Evolutionary conservation across 2,329 filamentous ascomycete genomes (phyloP).

Genomic region (Aspergillus novoparasiticus): DNA sequence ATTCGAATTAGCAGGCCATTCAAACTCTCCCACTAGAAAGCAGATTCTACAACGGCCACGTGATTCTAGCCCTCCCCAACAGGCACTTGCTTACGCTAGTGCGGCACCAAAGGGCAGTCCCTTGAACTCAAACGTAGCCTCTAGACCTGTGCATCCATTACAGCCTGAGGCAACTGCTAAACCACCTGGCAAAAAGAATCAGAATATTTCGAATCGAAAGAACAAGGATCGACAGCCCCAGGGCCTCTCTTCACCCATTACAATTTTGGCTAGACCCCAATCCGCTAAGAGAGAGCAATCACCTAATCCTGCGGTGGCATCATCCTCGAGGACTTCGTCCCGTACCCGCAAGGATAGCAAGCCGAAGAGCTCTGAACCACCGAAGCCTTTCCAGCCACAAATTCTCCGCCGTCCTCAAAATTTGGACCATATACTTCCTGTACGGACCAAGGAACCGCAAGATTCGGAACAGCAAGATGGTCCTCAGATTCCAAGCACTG

Average conservation of each 20-base stretch:
- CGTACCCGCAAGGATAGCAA: constrained; percentile 20
- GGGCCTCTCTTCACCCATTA: constrained; percentile 37
- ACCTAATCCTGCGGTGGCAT: constrained; percentile 8
- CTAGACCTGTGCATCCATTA: constrained; percentile 43
- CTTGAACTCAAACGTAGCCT: constrained; percentile 42
- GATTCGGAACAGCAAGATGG: constrained; percentile 18
- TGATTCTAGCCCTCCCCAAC: constrained; percentile 15
- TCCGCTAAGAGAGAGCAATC: constrained; percentile 31
- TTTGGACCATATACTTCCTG: constrained; percentile 32
- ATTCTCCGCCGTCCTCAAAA: constrained; percentile 56
- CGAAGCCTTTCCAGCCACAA: constrained; percentile 56
- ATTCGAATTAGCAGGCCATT: constrained; percentile 50
- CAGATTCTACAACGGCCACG: constrained; percentile 38
- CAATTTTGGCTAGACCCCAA: constrained; percentile 40
- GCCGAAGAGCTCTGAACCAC: constrained; percentile 33
- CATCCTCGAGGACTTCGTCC: constrained; percentile 12
- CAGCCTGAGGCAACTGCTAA: constrained; percentile 40
- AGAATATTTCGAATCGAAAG: constrained; percentile 27
- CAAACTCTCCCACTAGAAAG: constrained; percentile 37
- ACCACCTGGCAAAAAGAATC: constrained; percentile 25
- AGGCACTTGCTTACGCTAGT: constrained; percentile 17
- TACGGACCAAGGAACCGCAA: constrained; percentile 28
- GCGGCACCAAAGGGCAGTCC: constrained; percentile 18
- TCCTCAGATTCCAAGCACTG: constrained; percentile 9
- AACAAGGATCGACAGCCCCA: constrained; percentile 25